These are phyloP conservation scores for Xylariales sp. DNA, from an alignment of 2,329 filamentous ascomycete genomes.

Conservation along the genomic window DNA sequence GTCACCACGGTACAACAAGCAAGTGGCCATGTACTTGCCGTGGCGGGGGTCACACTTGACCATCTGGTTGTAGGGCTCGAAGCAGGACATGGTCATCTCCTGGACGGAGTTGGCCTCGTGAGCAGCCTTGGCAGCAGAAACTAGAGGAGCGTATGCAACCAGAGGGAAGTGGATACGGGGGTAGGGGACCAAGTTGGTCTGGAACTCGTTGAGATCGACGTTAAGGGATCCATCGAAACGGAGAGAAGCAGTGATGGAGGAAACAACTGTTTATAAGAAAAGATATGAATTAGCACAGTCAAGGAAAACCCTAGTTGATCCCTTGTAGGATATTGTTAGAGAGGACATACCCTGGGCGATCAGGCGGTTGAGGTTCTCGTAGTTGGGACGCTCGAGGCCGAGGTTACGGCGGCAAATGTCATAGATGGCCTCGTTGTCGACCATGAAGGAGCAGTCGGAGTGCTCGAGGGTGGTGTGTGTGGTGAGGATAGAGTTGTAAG, in stretches of 20 bases:
- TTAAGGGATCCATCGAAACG: conserved; percentile 98
- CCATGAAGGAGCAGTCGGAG: conserved; percentile 99
- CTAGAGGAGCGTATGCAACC: conserved; percentile 90
- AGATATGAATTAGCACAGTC: no score
- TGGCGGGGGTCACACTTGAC: conserved; percentile 98
- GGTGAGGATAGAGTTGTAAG: conserved; percentile 99
- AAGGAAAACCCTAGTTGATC: no score
- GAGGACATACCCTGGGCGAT: conserved; percentile 89
- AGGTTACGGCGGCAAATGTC: conserved; percentile 98
- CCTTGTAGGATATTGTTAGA: no score
- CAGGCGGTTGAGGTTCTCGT: conserved; percentile 97
- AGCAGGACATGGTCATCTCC: conserved; percentile 98
- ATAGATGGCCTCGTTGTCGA: conserved; percentile 99
- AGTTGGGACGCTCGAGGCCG: conserved; percentile 94
- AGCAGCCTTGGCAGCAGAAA: conserved; percentile 90
- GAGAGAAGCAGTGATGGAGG: conserved; percentile 96
- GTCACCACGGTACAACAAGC: conserved; percentile 95
- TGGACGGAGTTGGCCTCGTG: conserved; percentile 98
- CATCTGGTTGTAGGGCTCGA: conserved; percentile 99
- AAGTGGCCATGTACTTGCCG: conserved; percentile 99
- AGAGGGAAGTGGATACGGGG: conserved; percentile 99
- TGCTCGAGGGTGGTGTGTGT: conserved; percentile 99
- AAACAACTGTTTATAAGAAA: no score
- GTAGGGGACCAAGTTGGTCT: conserved; percentile 99
- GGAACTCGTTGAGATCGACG: conserved; percentile 99